A percentile compares a stretch with the other conserved stretches of the same genome.
These are phyloP conservation scores for Breviolum minutum DNA, from an alignment of 73 alveolate genomes.

Conservation along the genomic window DNA sequence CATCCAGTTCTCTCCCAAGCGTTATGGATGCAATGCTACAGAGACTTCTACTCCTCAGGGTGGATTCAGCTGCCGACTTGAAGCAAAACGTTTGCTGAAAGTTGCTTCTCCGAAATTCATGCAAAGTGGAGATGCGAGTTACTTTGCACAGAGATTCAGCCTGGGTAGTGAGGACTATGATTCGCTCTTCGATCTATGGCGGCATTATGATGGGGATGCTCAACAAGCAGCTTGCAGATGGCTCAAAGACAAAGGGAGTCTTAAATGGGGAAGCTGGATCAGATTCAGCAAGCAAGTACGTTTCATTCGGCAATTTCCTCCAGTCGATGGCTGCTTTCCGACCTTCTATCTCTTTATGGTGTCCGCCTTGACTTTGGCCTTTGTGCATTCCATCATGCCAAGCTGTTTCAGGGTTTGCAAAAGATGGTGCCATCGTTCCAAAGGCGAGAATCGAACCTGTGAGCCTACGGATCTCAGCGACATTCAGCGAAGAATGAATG, in stretches of 20 bases:
- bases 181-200: slow-evolving; percentile 57
- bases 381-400: slow-evolving; percentile 21
- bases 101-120: slow-evolving; percentile 28
- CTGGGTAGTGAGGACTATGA: slow-evolving; percentile 18
- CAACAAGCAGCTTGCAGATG: slow-evolving; percentile 59
- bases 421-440: not conserved
- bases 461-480: slow-evolving; percentile 81
- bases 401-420: slow-evolving; percentile 46
- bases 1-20: slow-evolving; percentile 71
- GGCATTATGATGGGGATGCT: slow-evolving; percentile 51
- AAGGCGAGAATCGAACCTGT: slow-evolving; percentile 14
- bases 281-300: slow-evolving; percentile 83
- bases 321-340: slow-evolving; percentile 63
- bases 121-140: slow-evolving; percentile 11
- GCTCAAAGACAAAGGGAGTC: slow-evolving; percentile 39
- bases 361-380: not conserved
- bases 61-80: slow-evolving; percentile 76
- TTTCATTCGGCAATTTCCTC: slow-evolving; percentile 53
- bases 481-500: slow-evolving; percentile 69
- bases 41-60: slow-evolving; percentile 50
- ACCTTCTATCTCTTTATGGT: slow-evolving; percentile 32
- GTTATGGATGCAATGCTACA: slow-evolving; percentile 78
- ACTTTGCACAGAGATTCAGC: slow-evolving; percentile 51
- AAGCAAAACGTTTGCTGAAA: slow-evolving; percentile 21
- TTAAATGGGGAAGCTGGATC: slow-evolving; percentile 73